phyloP scores from a whole-genome alignment of 345 rosid species.

The Euclidium syriacum region DNA sequence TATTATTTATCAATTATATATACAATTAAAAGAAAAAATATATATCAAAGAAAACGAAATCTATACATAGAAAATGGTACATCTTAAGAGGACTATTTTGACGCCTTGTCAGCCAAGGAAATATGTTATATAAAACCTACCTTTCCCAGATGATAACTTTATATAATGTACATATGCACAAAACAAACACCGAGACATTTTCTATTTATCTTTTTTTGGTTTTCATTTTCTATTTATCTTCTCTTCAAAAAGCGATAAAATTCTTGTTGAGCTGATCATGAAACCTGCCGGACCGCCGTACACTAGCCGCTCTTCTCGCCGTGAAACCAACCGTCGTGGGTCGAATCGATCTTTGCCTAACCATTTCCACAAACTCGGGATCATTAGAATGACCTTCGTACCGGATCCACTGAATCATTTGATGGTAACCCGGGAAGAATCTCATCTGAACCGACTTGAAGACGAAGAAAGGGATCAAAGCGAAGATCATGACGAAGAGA shows the following conservation, averaged over 20 bases:
- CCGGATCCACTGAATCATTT: constrained; percentile 89
- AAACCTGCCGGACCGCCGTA: constrained; percentile 31
- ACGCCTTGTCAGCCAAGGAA: not conserved
- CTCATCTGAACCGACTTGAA: constrained; percentile 67
- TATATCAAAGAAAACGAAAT: not conserved
- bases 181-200: not conserved
- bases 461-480: constrained; percentile 66
- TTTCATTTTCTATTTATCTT: not conserved
- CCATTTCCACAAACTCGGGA: constrained; percentile 74
- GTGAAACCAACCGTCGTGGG: constrained; percentile 79
- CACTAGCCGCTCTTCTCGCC: constrained; percentile 45
- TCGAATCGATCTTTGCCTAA: constrained; percentile 72
- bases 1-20: too few species aligned
- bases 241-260: constrained; percentile 20
- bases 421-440: constrained; percentile 82
- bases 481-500: constrained; percentile 45
- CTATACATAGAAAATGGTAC: not conserved
- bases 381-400: constrained; percentile 72
- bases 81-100: not conserved
- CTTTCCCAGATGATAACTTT: not conserved
- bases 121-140: not conserved
- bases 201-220: constrained; percentile 5
- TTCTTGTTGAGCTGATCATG: constrained; percentile 30
- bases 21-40: not conserved
- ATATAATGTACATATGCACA: constrained; percentile 9